Evolutionary conservation across 2,329 filamentous ascomycete species (phyloP).

Genomic region (Xylariaceae sp.): DNA sequence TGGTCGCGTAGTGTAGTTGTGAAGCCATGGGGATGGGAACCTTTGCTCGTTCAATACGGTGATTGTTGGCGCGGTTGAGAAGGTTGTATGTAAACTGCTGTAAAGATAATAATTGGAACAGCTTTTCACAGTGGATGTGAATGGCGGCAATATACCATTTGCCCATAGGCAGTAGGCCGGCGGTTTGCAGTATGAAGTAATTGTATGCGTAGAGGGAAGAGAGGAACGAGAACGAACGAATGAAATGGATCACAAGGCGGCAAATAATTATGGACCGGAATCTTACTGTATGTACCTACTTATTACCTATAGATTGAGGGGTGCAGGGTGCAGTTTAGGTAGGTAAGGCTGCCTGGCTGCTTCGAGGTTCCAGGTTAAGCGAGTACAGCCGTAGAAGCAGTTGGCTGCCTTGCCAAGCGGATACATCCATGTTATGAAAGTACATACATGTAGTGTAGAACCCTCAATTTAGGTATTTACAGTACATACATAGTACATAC

Average conservation of each 20-base stretch:
- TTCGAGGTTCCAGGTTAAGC: too few relatives aligned
- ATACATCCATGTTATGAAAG: too few relatives aligned
- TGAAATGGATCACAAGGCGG: background rate
- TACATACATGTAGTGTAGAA: too few relatives aligned
- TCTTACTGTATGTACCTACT: too few relatives aligned
- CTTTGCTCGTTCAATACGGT: background rate
- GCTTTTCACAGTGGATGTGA: too few relatives aligned
- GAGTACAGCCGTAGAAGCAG: too few relatives aligned
- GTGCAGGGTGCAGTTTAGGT: too few relatives aligned
- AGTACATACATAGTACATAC: too few relatives aligned
- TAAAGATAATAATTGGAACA: background rate
- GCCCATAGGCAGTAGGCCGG: background rate
- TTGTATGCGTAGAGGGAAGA: background rate
- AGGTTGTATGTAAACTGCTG: background rate
- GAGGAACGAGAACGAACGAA: background rate
- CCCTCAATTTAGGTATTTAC: too few relatives aligned
- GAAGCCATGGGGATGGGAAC: conserved; percentile 21
- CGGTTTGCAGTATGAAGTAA: background rate
- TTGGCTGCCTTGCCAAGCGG: too few relatives aligned
- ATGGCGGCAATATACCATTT: background rate
- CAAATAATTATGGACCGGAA: too few relatives aligned
- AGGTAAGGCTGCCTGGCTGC: too few relatives aligned
- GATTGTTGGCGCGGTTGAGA: conserved; percentile 2
- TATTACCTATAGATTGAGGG: background rate
- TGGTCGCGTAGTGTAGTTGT: conserved; percentile 3